A percentile compares a stretch with the other conserved stretches of the same genome.
phyloP scores from a whole-genome alignment of 179 eudicot species.

The Heliamphora pulchella region DNA sequence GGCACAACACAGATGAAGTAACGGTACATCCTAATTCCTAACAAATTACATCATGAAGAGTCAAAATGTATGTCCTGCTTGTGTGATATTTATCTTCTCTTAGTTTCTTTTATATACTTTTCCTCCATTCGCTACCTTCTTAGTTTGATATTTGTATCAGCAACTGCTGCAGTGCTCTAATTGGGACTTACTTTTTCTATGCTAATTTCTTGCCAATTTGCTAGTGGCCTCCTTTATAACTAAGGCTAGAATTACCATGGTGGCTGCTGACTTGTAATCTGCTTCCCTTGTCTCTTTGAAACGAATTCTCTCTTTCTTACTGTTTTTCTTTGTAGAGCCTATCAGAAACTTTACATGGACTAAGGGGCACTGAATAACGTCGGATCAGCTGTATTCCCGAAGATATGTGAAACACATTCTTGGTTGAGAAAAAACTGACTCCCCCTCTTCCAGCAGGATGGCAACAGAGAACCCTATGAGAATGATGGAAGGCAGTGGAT shows the following conservation, averaged over 20 bases:
- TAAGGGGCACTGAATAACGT: neutral
- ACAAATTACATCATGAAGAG: neutral
- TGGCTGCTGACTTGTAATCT: neutral
- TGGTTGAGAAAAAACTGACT: conserved; percentile 9
- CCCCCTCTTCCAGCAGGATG: conserved; percentile 29
- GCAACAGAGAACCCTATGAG: conserved; percentile 61
- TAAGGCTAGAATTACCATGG: neutral
- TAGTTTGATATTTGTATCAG: neutral
- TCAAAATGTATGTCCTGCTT: neutral
- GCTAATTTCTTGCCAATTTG: neutral
- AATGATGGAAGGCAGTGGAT: conserved; percentile 33
- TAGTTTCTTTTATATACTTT: neutral
- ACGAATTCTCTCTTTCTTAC: neutral
- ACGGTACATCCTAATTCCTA: neutral
- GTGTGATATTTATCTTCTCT: neutral
- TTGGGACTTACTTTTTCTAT: neutral
- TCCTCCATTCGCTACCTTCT: neutral
- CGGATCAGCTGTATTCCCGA: conserved; percentile 1
- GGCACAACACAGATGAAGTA: neutral
- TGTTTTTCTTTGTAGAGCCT: conserved; percentile 6
- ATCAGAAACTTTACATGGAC: neutral
- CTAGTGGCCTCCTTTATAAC: neutral
- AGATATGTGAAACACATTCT: conserved; percentile 9
- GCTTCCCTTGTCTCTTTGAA: neutral
- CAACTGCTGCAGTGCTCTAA: neutral